Base-by-base conservation (phyloP, 805 yeast genomes). In the Tanozyma kutaoensis region DNA sequence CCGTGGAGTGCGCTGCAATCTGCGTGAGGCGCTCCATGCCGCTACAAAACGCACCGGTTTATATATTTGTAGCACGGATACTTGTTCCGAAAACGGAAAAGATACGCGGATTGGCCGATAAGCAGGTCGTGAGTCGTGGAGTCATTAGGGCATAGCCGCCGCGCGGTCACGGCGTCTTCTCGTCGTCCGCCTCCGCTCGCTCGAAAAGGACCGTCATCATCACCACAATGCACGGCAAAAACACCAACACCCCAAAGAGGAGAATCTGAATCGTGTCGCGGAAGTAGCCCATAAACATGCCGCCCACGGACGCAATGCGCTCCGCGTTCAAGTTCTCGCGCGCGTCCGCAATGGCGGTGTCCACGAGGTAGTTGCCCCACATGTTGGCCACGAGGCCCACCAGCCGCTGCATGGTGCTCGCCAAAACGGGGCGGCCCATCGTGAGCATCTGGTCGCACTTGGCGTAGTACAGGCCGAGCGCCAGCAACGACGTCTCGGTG, bases 11-110 rank as follows among this genome's bases (percentile, higher is more conserved):
- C 22, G 61, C 46, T 24, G 78, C 76, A 31, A 73, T 60, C 55
- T 73, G 79, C 40, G 62, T 64, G 43, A 73, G 60, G 58, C 81
- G 70, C 52, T 73, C 76, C 80, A 73, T 73, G n/a, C n/a, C n/a
- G n/a, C n/a, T n/a, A n/a, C n/a, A n/a, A n/a, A n/a, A n/a, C n/a
- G n/a, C n/a, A n/a, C n/a, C n/a, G n/a, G n/a, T n/a, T n/a, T n/a
- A n/a, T n/a, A n/a, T n/a, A n/a, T n/a, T n/a, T n/a, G n/a, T n/a
- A n/a, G n/a, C n/a, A n/a, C n/a, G n/a, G n/a, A n/a, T n/a, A n/a
- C n/a, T n/a, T n/a, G n/a, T n/a, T n/a, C n/a, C n/a, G n/a, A n/a
- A n/a, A n/a, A n/a, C n/a, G n/a, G n/a, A n/a, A n/a, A n/a, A n/a
- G n/a, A n/a, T n/a, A n/a, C n/a, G n/a, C n/a, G n/a, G n/a, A n/a